Evolutionary conservation across 2,329 filamentous ascomycete species (phyloP).

Genomic region (Paecilomyces dactylethromorphus): DNA sequence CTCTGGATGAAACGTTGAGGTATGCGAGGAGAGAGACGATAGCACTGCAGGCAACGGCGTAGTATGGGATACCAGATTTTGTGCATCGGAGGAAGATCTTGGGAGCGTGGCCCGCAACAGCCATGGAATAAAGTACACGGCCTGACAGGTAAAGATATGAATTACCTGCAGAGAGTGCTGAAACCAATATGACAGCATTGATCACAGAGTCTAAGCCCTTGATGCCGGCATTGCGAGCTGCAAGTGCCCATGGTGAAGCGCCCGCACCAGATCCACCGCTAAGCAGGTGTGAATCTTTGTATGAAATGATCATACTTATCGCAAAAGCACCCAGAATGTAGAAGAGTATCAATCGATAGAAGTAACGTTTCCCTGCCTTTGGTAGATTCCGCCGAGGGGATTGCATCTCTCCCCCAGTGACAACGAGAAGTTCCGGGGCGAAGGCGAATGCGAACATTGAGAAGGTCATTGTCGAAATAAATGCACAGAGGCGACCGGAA

Average conservation of each 20-base stretch:
- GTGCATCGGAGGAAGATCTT: slow-evolving; percentile 53
- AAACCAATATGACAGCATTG: too few relatives aligned
- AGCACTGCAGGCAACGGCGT: slow-evolving; percentile 38
- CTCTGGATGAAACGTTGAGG: slow-evolving; percentile 17
- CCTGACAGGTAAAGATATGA: too few relatives aligned
- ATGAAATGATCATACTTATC: slow-evolving; percentile 40
- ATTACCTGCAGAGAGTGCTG: too few relatives aligned
- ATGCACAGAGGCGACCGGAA: too few relatives aligned
- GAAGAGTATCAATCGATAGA: slow-evolving; percentile 2
- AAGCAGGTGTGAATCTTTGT: too few relatives aligned
- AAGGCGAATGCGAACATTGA: too few relatives aligned
- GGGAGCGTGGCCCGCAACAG: slow-evolving; percentile 58
- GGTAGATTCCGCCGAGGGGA: neutral
- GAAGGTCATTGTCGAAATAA: too few relatives aligned
- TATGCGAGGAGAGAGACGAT: too few relatives aligned
- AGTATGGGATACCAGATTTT: slow-evolving; percentile 55
- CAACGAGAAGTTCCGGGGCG: too few relatives aligned
- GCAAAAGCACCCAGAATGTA: slow-evolving; percentile 3
- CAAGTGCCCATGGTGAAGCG: slow-evolving; percentile 21
- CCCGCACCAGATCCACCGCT: slow-evolving; percentile 16
- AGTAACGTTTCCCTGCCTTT: neutral
- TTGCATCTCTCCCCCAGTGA: neutral
- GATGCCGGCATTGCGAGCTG: too few relatives aligned
- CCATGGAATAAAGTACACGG: slow-evolving; percentile 45
- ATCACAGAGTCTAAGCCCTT: too few relatives aligned